Percentiles rank a stretch among this genome's conserved stretches.
Evolutionary conservation across 768 basidiomycete genomes (phyloP).

Genomic region (Agrocybe pediades): DNA sequence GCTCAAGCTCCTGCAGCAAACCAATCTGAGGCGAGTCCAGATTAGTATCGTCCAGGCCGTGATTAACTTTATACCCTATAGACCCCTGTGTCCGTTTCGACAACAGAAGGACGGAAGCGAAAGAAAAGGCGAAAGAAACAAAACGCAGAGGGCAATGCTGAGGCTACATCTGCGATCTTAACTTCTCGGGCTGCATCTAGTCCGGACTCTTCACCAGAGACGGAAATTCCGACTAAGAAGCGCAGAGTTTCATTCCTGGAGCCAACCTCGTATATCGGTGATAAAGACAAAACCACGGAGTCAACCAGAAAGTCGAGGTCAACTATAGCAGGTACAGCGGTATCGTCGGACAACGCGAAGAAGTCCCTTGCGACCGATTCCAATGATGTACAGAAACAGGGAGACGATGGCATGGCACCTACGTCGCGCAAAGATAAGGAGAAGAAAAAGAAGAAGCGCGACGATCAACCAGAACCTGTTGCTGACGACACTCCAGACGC

Average conservation of each 20-base stretch:
- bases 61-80: background rate
- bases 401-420: background rate
- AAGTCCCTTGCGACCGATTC: too few species aligned
- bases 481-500: background rate
- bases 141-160: slow-evolving; percentile 7
- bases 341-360: too few species aligned
- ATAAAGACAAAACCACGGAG: slow-evolving; percentile 2
- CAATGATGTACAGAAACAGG: background rate
- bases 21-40: slow-evolving; percentile 5
- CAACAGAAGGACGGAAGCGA: slow-evolving; percentile 13
- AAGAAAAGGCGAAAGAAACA: slow-evolving; percentile 26
- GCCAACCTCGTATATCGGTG: background rate
- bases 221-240: slow-evolving; percentile 14
- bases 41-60: background rate
- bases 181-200: background rate
- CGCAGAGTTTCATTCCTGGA: slow-evolving; percentile 23
- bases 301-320: background rate
- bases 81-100: background rate
- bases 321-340: too few species aligned
- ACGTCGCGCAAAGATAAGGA: slow-evolving; percentile 6
- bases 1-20: background rate
- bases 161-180: background rate
- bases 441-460: slow-evolving; percentile 13
- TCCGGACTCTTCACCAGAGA: slow-evolving; percentile 4
- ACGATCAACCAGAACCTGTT: background rate